Base-by-base conservation (phyloP, 2,329 filamentous ascomycete genomes). In the Colletotrichum orchidophilum region DNA sequence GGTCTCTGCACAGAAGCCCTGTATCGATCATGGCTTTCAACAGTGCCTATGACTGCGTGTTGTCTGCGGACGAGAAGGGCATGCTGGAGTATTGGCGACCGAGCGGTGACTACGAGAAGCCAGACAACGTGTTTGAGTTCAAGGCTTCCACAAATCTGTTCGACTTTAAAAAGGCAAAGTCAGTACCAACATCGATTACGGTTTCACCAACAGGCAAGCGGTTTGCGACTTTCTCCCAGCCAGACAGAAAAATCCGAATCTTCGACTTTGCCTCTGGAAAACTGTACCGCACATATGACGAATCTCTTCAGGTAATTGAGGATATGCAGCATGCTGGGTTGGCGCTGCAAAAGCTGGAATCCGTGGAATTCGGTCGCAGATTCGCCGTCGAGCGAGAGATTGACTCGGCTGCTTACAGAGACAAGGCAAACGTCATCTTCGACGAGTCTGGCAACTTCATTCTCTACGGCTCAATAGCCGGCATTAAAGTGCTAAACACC, bases 51-150 rank as follows among this genome's bases (percentile, higher is more conserved):
- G 92, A 98, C 81, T 99, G 96, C 78, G 95, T 97, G 1, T 84
- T 98, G 7, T 98, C 96, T 1, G 92, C 92, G 0, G 97, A 99
- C 75, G 91, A 96, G 75, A 90, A 90, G 64, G 96, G 96, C 27
- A 98, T 98, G 96, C 80, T 99, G 11, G 96, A 99, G 81, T 99
- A 99, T 83, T 99, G 96, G 96, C 89, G 90, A 69, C 95, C 96
- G 0, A 89, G 88, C 73, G 91, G 90, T 2, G 91, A 86, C 49
- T 98, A 94, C 80, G 94, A 97, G 77, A 98, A 98, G 81, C 96
- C 96, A 0, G 92, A 95, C 75, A 94, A 90, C 63, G 95, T 99
- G 21, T 99, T 97, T 79, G 89, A 94, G 75, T 94, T 95, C 83
- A 99, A 99, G 83, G 97, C 94, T 78, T 92, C 93, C 1, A 99